Base-by-base conservation (phyloP, 2,329 filamentous ascomycete species). In the Aureobasidium sp. region DNA sequence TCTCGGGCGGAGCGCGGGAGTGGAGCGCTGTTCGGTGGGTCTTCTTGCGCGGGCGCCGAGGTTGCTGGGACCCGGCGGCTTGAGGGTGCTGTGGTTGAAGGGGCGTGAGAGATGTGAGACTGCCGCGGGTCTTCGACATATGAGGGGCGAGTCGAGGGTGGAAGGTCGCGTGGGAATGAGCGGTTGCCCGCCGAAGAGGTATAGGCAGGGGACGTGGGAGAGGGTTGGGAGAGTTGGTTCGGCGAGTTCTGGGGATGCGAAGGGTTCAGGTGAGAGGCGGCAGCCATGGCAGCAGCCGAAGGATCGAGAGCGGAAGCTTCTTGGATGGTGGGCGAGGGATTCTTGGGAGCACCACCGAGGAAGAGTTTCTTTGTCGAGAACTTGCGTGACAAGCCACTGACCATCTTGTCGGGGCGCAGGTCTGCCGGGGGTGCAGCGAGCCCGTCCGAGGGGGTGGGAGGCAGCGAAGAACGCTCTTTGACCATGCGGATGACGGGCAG, bases 391-490 rank as follows among this genome's bases (percentile, higher is more conserved):
- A 77, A 67, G 57, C 71, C 72, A 64, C 72, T 74, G 32, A 19
- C 42, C 6, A 48, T 44, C 38, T 54, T 59, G 4, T 57, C 52
- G 12, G 45, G 30, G 32, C 56, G 56, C 39, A 55, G 29, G 48
- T 56, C 56, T 25, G 51, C 47, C 12, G 57, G 56, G 32, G 56
- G 61, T 6, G 59, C 58, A 2, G 29, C 38, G 14, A 44, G 37
- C 19, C 38, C 38, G 16, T 64, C 60, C 40, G 68, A 68, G 3
- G 51, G 49, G 14, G 49, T 53, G 37, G 90, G 90, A 19, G 97
- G 75, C 30, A 91, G 91, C 65, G 95, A 88, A 59, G 90, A 87
- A 62, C 86, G 86, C 66, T 97, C 90, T 72, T 97, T 97, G 63
- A 85, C 86, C 64, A 95, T 83, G 58, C 90, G 88, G 63, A 96